Base-by-base conservation (phyloP, 2,329 filamentous ascomycete genomes). In the Stenocarpella maydis region DNA sequence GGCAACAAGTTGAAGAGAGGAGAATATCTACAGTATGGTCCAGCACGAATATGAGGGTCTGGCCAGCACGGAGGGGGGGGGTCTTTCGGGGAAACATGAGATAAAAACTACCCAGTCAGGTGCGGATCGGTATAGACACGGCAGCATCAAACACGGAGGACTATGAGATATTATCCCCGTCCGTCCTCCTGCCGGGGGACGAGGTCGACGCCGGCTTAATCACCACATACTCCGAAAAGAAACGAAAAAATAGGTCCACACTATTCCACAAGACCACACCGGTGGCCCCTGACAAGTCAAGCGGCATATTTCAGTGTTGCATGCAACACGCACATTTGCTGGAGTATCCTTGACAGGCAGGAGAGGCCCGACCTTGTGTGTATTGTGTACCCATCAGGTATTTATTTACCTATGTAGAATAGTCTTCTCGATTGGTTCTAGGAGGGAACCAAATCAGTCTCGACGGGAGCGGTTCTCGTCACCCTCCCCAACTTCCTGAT, bases 1-100 rank as follows among this genome's bases (percentile, higher is more conserved):
- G 47, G 28, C n/a, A 49, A 19, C 28, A 34, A 49, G 31, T 26
- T 37, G n/a, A 4, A 17, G 24, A 19, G 24, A 9, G 7, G 9
- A 34, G 24, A 49, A n/a, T n/a, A n/a, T n/a, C 24, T 1, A 49
- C 19, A 17, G 4, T 15, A 37, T 63, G 58, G 58, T 63, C 28
- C 14, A 49, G 58, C 41, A 49, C 19, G 43, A 24, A 63, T 24
- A 63, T 12, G 43, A 63, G n/a, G 58, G 58, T 49, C 58, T 63
- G 43, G 37, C 58, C 43, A 63, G n/a, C 39, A 8, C 10, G 58
- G 28, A 14, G 24, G 39, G 3, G 21, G 19, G 26, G 34, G 21
- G 58, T 47, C 24, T 47, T n/a, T 47, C n/a, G n/a, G 19, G 26
- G 14, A 19, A 34, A 4, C 26, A 17, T 47, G 28, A 63, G 37